These are phyloP conservation scores for Trichosporon ovoides DNA, from an alignment of 1,284 basidiomycete species.

Conservation along the genomic window DNA sequence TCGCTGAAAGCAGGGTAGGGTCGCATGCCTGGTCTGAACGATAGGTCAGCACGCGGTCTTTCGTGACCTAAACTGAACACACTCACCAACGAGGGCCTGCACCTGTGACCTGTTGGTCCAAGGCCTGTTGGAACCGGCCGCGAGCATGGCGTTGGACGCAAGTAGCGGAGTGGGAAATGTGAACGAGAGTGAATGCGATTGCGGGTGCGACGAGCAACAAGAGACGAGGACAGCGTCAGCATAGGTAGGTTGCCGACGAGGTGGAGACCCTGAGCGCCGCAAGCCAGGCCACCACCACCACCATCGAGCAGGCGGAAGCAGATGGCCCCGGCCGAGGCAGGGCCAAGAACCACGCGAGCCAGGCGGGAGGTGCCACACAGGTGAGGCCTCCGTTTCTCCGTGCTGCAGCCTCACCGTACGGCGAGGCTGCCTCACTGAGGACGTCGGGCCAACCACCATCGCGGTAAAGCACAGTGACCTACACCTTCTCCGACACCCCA, in stretches of 20 bases:
- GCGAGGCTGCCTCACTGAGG: neutral
- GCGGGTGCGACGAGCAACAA: neutral
- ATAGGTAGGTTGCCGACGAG: neutral
- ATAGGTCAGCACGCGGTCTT: slow-evolving; percentile 6
- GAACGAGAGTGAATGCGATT: neutral
- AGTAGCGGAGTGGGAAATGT: neutral
- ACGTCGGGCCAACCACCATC: slow-evolving; percentile 8
- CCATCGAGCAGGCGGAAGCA: neutral
- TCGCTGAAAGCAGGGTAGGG: slow-evolving; percentile 77
- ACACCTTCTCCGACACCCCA: slow-evolving; percentile 2
- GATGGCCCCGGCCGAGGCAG: neutral
- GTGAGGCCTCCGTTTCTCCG: neutral
- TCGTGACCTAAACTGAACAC: neutral
- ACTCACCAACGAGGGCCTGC: slow-evolving; percentile 46
- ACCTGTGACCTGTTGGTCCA: slow-evolving; percentile 42
- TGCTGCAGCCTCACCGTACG: neutral
- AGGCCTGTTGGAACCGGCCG: slow-evolving; percentile 26
- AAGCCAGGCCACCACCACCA: too few relatives aligned
- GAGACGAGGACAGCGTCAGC: neutral
- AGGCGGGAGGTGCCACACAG: neutral
- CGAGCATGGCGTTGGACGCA: slow-evolving; percentile 24
- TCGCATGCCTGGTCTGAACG: slow-evolving; percentile 70
- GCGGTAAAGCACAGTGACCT: slow-evolving; percentile 6
- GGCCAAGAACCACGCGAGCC: neutral
- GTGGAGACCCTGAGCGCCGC: neutral